Base-by-base conservation (phyloP, 768 basidiomycete genomes). In the Amylocystis lapponica region DNA sequence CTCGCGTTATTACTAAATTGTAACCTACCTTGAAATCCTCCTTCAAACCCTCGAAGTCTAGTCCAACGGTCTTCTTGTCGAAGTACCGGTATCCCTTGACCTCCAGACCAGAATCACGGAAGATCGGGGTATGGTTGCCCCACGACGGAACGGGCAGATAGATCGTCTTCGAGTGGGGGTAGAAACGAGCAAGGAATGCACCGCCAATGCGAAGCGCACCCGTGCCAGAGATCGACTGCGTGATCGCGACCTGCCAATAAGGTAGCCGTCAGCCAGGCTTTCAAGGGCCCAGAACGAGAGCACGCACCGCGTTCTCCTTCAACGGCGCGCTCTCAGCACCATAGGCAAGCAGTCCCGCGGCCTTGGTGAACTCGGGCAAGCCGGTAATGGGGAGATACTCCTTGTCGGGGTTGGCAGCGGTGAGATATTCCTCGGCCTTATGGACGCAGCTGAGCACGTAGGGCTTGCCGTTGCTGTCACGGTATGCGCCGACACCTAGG, bases 331-430 rank as follows among this genome's bases (percentile, higher is more conserved):
- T 88, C 57, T 93, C 83, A 22, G 72, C 72, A 35, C 95, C 94
- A 60, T 96, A 96, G 33, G 92, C 95, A 38, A 99, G 76, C 65
- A 90, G 83, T 35, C 84, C 81, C 22, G 96, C 91, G 36, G 81
- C 81, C 60, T 81, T 77, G 52, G 86, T 92, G 69, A 96, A 95
- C 40, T 81, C 78, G 5, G 82, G 68, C 39, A 91, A 80, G 57
- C 96, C 96, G 43, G 87, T 90, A 62, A 99, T 99, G 47, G 92
- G 88, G 32, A 97, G 79, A 65, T 97, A 98, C 64, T 98, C 95
- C 68, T 98, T 95, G 78, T 94, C 91, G 29, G 75, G 72, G 44
- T 77, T 74, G 46, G 78, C 72, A 35, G 76, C 66, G 34, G 72
- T 69, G 37, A 97, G 60, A 46, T 80, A 62, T 49, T 83, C 78